These are phyloP conservation scores for Cercospora zeina DNA, from an alignment of 2,329 filamentous ascomycete species.

Conservation along the genomic window DNA sequence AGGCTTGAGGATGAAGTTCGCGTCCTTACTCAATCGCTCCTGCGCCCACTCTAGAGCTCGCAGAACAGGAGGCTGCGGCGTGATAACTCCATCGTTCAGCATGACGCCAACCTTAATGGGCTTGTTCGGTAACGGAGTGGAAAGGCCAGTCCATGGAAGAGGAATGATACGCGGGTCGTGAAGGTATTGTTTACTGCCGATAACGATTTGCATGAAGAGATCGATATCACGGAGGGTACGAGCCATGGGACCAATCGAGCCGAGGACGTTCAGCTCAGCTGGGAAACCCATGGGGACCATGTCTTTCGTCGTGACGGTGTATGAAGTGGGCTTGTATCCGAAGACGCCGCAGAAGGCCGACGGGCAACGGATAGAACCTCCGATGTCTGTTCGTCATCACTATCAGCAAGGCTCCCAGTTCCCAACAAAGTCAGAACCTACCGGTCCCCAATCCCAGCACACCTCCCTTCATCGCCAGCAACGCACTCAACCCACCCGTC, in stretches of 20 bases:
- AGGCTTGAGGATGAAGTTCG: slow-evolving; percentile 23
- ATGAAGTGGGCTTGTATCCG: slow-evolving; percentile 38
- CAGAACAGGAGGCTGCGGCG: slow-evolving; percentile 25
- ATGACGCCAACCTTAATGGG: slow-evolving; percentile 26
- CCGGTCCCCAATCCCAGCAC: slow-evolving; percentile 59
- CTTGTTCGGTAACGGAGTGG: slow-evolving; percentile 5
- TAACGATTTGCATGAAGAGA: slow-evolving; percentile 21
- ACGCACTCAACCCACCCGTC: slow-evolving; percentile 44
- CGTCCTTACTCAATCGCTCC: background rate
- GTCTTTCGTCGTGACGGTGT: slow-evolving; percentile 24
- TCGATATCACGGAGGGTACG: slow-evolving; percentile 25
- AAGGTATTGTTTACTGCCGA: slow-evolving; percentile 20
- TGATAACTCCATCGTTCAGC: slow-evolving; percentile 24
- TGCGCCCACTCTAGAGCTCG: slow-evolving; percentile 23
- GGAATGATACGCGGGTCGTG: slow-evolving; percentile 26
- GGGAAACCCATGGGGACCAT: slow-evolving; percentile 24
- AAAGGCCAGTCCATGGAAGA: slow-evolving; percentile 25
- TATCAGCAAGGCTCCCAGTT: background rate
- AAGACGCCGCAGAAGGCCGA: slow-evolving; percentile 65
- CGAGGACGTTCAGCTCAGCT: slow-evolving; percentile 28
- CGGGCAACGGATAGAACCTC: slow-evolving; percentile 69
- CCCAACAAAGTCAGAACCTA: background rate
- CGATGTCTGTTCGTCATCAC: slow-evolving; percentile 52
- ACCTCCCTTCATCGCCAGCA: slow-evolving; percentile 59
- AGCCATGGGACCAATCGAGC: slow-evolving; percentile 25